Evolutionary conservation across 2,329 filamentous ascomycete genomes (phyloP), one percentile per base, ranked within the genome.

Genomic region (Fusarium temperatum): DNA sequence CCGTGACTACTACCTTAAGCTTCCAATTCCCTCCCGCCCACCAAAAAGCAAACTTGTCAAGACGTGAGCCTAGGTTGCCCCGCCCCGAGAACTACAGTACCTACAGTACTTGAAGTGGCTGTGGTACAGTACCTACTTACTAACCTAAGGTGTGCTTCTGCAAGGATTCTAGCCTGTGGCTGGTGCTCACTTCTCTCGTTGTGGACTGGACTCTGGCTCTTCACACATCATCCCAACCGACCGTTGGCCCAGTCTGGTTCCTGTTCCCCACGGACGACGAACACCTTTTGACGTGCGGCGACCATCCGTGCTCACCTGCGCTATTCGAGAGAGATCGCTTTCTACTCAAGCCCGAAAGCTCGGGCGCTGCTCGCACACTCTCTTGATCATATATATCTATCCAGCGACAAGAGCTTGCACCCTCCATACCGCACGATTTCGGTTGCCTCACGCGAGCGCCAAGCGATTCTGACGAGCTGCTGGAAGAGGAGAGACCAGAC

Each of bases 381-480:
- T 59, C 67, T 75, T 67, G 53, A 41, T 24, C 56, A 39, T 42
- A 66, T 60, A 67, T 61, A 68, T 57, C 62, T 69, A 61, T 58
- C 65, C 63, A 36, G 54, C 61, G 26, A 47, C 44, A 70, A 67
- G 30, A 57, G 42, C 51, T 66, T 61, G 64, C 64, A 41, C 39
- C 42, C 42, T 41, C 30, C 45, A 48, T n/a, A 30, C 59, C 48
- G 47, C 32, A 53, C 59, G 66, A 73, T 71, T 67, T 65, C 61
- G 63, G 68, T 62, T 77, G 66, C 72, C 76, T 78, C 76, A 77
- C 74, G 67, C 75, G 75, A 77, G 75, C 72, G 72, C 68, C 75
- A 71, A 75, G 70, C 66, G 62, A 66, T 70, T 56, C 69, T 74
- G 69, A 74, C 58, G 44, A 70, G 61, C 66, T 62, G 66, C 68